Conservation (phyloP, 176 grass and related monocot genomes). For the Musa itinerans region DNA sequence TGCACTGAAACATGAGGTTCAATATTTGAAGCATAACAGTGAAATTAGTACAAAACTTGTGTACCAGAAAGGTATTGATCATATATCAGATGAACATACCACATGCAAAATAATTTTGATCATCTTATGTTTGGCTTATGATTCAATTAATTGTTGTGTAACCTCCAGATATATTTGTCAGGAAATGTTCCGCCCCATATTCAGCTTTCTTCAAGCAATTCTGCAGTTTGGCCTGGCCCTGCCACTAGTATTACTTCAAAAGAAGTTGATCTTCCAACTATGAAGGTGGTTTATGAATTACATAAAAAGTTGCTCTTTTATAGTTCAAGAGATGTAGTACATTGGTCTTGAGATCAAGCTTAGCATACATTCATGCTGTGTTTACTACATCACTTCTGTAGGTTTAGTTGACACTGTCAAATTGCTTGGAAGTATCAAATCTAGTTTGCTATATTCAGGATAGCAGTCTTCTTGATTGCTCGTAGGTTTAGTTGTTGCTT, state of each 20-base stretch:
- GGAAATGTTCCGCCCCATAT: neutral
- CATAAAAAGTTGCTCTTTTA: no score
- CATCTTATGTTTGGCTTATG: neutral
- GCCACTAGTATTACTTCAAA: neutral
- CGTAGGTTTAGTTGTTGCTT: neutral
- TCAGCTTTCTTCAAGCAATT: neutral
- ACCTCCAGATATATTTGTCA: neutral
- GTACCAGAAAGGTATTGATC: neutral
- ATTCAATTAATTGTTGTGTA: neutral
- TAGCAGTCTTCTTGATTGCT: neutral
- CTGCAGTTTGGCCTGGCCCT: neutral
- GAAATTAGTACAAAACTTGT: neutral
- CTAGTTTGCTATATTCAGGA: neutral
- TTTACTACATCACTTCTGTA: neutral
- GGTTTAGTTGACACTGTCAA: neutral
- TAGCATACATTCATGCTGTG: neutral
- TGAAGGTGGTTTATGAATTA: neutral
- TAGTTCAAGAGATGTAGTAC: no score
- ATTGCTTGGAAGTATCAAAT: neutral
- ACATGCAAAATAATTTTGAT: neutral
- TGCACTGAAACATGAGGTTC: constrained; percentile 3
- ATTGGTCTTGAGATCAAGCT: no score
- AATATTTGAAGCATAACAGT: neutral
- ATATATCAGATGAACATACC: neutral
- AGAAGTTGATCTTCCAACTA: neutral